Evolutionary conservation across 1,284 basidiomycete species (phyloP).

Genomic region (Ceratobasidium sp.): DNA sequence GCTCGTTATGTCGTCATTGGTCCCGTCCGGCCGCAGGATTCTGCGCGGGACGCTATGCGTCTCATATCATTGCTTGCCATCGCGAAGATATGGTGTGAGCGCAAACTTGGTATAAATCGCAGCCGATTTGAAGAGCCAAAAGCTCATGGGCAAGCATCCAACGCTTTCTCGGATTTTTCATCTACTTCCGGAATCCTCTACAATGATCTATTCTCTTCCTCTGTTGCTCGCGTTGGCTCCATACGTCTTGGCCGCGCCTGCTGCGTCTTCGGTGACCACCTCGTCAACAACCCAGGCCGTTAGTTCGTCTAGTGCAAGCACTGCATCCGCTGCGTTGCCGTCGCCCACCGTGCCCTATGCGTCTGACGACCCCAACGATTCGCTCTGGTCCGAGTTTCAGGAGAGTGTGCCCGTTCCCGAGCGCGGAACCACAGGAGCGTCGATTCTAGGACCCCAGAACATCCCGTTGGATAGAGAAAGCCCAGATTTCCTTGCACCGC

Average conservation of each 20-base stretch:
- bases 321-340: neutral
- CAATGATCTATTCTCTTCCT: neutral
- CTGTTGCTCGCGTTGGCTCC: neutral
- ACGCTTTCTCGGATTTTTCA: neutral
- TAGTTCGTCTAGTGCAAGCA: neutral
- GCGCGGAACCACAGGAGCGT: neutral
- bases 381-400: conserved; percentile 35
- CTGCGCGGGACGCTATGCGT: no score
- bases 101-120: neutral
- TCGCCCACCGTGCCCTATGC: conserved; percentile 22
- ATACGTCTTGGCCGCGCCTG: neutral
- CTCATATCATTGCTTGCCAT: no score
- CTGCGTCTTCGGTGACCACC: neutral
- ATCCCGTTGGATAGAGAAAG: conserved; percentile 64
- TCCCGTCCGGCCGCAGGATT: neutral
- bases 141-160: neutral
- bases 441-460: conserved; percentile 63
- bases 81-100: neutral
- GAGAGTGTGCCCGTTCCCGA: conserved; percentile 1
- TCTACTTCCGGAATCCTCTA: neutral
- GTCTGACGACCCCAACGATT: conserved; percentile 40
- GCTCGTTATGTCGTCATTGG: neutral
- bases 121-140: neutral
- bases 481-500: conserved; percentile 57
- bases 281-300: neutral